phyloP scores from a whole-genome alignment of 352 stramenopile species.

The Aphanomyces stellatus region DNA sequence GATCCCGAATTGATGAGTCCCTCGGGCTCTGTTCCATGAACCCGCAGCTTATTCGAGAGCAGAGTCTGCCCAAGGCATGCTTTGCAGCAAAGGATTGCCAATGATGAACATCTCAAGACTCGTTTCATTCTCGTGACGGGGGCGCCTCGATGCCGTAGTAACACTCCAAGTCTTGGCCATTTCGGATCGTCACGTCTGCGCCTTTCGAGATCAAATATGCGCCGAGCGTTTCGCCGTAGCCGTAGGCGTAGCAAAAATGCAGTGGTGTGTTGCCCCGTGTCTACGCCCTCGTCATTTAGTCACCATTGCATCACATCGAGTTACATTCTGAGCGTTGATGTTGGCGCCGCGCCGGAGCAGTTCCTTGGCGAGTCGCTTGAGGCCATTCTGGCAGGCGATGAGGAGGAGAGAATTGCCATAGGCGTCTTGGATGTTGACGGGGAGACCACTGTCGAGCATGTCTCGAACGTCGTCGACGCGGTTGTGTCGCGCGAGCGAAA shows the following conservation, averaged over 20 bases:
- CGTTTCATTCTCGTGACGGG: conserved; percentile 6
- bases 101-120: background rate
- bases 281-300: conserved; percentile 22
- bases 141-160: conserved; percentile 46
- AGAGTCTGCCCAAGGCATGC: too few relatives aligned
- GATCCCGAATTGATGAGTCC: too few relatives aligned
- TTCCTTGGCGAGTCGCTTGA: conserved; percentile 85
- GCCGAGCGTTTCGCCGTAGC: conserved; percentile 78
- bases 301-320: background rate
- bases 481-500: conserved; percentile 80
- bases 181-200: conserved; percentile 56
- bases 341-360: conserved; percentile 73
- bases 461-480: conserved; percentile 71
- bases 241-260: conserved; percentile 87
- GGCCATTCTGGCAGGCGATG: conserved; percentile 86
- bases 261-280: conserved; percentile 81
- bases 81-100: too few relatives aligned
- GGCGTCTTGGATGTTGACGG: conserved; percentile 61
- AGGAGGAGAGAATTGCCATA: conserved; percentile 82
- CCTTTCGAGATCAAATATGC: conserved; percentile 86
- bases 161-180: conserved; percentile 53
- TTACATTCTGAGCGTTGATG: conserved; percentile 81
- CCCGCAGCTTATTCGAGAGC: too few relatives aligned
- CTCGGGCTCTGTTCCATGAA: too few relatives aligned
- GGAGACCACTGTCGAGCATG: conserved; percentile 79